Base-by-base conservation (phyloP, 768 basidiomycete genomes). In the Hericium rajendrae region DNA sequence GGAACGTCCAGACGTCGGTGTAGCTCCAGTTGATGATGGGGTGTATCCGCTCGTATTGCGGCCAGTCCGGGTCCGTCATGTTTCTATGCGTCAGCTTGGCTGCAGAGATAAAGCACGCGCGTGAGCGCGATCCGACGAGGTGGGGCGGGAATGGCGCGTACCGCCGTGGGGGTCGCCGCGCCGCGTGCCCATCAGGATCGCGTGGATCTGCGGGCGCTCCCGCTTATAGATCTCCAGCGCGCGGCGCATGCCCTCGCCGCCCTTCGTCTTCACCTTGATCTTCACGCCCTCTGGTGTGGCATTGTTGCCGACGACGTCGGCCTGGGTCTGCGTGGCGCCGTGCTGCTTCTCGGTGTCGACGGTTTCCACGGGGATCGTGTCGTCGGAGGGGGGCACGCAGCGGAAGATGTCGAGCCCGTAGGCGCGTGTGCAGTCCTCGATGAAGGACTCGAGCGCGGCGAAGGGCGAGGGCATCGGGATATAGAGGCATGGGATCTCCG, bases 1-100 rank as follows among this genome's bases (percentile, higher is more conserved):
- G 74, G 73, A 94, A 99, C 2, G 74, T 73, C 97, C 97, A 99
- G 4, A 99, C 83, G 61, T 94, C 84, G 10, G 72, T 68, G 71
- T 99, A 99, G 1, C 83, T 77, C 97, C 97, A 99, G 67, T 97
- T 86, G 57, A 99, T 89, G 64, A 99, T 88, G 0, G 97, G 97
- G 67, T 98, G 94, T 18, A 98, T 81, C 18, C 97, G 84, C 67
- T 92, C 86, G 63, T 93, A 93, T 4, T 68, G 64, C 6, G 97
- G 95, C 97, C 97, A 99, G 55, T 79, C 86, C 0, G 81, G 73
- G 70, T 99, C 97, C 4, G 94, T 97, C 69, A 82, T 86, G 60
- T 84, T 86, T 55, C 80, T 78, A 64, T 83, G 80, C 0, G 82
- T 78, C 57, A 97, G 77, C n/a, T 71, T 81, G 3, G 83, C 92